Base-by-base conservation (phyloP, 1,284 basidiomycete species). In the Sporisorium scitamineum region DNA sequence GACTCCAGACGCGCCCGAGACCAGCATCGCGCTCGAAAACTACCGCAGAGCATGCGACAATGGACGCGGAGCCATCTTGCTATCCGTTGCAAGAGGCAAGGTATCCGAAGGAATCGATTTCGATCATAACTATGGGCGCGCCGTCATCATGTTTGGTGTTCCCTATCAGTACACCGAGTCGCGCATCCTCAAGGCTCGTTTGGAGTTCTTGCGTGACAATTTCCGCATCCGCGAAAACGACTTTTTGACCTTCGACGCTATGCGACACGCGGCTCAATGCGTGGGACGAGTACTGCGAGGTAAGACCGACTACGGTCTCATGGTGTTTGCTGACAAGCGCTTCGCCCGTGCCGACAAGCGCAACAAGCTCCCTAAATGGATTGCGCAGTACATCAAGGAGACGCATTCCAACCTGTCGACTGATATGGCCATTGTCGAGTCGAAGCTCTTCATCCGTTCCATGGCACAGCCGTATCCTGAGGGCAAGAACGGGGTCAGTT, bases 41-140 rank as follows among this genome's bases (percentile, higher is more conserved):
- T 99, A 97, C 86, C 90, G 97, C 75, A 90, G 95, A 86, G 97
- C 97, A 29, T 99, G 97, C 86, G 95, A 99, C 87, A 99, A 99
- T 84, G 97, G 97, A 24, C 91, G 97, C 59, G 97, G 97, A 0
- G 97, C 97, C 8, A 95, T 99, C 42, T 88, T 99, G 44, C 89
- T 99, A 24, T 98, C 96, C 24, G 97, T 99, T 48, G 97, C 97
- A 22, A 91, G 97, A 88, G 97, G 97, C 8, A 99, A 99, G 86
- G 97, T 99, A 0, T 99, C 97, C 0, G 97, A 99, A 87, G 97
- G 97, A 6, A 99, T 99, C 84, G 97, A 99, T 90, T 99, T 99
- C 84, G 97, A 99, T 86, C 97, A 99, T 78, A 85, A 86, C 63
- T 99, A 99, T 85, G 97, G 97, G 8, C 90, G 97, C 60, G 97